phyloP scores from a whole-genome alignment of 1,139 yeast species.

The Pichia sp. region DNA sequence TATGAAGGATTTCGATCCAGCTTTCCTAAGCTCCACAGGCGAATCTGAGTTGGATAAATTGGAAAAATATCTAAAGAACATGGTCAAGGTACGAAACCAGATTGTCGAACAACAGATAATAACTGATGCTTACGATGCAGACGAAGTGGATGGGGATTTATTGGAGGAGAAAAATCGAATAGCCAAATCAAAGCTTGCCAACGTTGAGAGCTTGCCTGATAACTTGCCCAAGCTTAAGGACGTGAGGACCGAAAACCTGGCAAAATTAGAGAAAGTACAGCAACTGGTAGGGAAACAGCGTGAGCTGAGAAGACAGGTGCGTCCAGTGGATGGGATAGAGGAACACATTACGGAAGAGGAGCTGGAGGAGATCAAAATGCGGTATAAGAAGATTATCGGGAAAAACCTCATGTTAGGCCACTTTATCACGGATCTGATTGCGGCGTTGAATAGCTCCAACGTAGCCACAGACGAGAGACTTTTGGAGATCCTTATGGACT shows the following conservation, averaged over 20 bases:
- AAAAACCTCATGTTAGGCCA: constrained; percentile 30
- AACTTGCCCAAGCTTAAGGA: not conserved
- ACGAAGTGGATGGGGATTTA: not conserved
- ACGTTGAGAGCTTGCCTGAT: not conserved
- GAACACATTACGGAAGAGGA: not conserved
- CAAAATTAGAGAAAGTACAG: not conserved
- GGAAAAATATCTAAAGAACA: constrained; percentile 1
- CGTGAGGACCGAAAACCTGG: not conserved
- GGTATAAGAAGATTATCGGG: constrained; percentile 18
- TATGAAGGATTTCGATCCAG: not conserved
- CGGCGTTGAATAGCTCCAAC: constrained; percentile 29
- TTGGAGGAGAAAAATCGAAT: not conserved
- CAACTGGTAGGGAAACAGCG: not conserved
- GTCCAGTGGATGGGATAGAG: not conserved
- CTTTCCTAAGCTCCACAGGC: not conserved
- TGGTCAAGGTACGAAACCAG: constrained; percentile 14
- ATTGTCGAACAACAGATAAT: constrained; percentile 5
- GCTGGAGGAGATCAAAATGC: constrained; percentile 13
- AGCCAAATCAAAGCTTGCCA: not conserved
- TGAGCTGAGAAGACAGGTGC: not conserved
- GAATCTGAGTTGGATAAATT: not conserved
- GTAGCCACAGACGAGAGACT: constrained; percentile 30
- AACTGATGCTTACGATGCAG: not conserved
- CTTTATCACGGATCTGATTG: constrained; percentile 32
- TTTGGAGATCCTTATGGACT: constrained; percentile 31